Percentiles rank a stretch among this genome's conserved stretches.
Evolutionary conservation across 495 filamentous ascomycete species (phyloP).

Genomic region (Penicillium maclennaniae): DNA sequence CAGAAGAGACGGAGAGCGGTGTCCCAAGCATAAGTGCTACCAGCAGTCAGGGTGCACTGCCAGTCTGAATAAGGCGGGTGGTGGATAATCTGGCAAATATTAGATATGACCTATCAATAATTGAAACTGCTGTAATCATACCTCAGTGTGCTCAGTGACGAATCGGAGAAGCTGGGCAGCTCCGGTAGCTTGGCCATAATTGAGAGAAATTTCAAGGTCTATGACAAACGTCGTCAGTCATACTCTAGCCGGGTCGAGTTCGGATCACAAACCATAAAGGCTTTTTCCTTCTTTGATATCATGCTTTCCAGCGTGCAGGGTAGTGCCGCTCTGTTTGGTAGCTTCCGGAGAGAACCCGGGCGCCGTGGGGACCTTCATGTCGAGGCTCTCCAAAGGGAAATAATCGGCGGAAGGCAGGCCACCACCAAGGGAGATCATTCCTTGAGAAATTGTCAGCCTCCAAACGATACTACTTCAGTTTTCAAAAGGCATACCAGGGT

Average conservation of each 20-base stretch:
- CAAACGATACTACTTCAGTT: neutral
- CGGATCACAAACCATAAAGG: conserved; percentile 47
- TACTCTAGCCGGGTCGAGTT: neutral
- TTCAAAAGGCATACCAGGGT: conserved; percentile 48
- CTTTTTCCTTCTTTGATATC: conserved; percentile 65
- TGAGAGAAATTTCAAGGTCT: conserved; percentile 80
- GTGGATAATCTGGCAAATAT: conserved; percentile 33
- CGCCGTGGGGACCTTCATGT: conserved; percentile 61
- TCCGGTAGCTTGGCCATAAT: conserved; percentile 85
- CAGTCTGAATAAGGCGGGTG: conserved; percentile 70
- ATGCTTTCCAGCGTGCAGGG: conserved; percentile 72
- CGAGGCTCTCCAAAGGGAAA: conserved; percentile 76
- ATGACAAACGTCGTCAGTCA: neutral
- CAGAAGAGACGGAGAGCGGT: conserved; percentile 73
- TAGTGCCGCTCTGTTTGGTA: conserved; percentile 48
- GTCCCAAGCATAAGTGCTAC: conserved; percentile 76
- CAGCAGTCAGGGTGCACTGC: conserved; percentile 69
- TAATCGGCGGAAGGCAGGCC: conserved; percentile 84
- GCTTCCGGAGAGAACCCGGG: conserved; percentile 68
- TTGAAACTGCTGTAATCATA: conserved; percentile 13
- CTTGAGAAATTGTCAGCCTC: conserved; percentile 13
- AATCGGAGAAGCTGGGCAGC: conserved; percentile 83
- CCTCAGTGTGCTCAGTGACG: conserved; percentile 89
- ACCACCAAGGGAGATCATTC: conserved; percentile 83
- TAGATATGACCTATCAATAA: neutral